These are phyloP conservation scores for Penicillium sclerotigenum DNA, from an alignment of 2,329 filamentous ascomycete species.

Conservation along the genomic window DNA sequence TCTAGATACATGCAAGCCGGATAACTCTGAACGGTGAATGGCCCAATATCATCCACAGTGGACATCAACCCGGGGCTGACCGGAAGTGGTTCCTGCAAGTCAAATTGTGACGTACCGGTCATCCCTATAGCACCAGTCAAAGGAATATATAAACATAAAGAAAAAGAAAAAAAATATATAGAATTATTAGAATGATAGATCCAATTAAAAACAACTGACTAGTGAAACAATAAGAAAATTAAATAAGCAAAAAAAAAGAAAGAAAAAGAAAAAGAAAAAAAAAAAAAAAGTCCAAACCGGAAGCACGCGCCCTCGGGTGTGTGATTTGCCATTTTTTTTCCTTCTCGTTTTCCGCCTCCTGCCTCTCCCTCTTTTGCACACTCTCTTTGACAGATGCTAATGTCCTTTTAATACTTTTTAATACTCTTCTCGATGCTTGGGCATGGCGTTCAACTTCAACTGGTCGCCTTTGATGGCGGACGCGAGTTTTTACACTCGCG, in stretches of 20 bases:
- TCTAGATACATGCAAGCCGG: constrained; percentile 1
- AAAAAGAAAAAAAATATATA: background rate
- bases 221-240: background rate
- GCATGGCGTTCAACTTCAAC: constrained; percentile 99
- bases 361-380: background rate
- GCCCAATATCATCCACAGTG: constrained; percentile 1
- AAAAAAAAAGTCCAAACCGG: background rate
- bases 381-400: background rate
- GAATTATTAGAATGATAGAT: background rate
- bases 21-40: constrained; percentile 1
- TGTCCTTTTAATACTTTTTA: constrained; percentile 4
- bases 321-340: background rate
- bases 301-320: constrained; percentile 6
- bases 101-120: constrained; percentile 8
- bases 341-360: constrained; percentile 9
- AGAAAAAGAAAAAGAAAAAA: background rate
- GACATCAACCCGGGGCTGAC: constrained; percentile 11
- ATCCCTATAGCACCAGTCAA: background rate
- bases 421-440: constrained; percentile 29
- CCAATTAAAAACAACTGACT: background rate
- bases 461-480: constrained; percentile 98
- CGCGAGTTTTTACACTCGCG: constrained; percentile 82
- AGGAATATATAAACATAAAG: background rate
- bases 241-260: too few relatives aligned
- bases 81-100: constrained; percentile 11